phyloP scores from a whole-genome alignment of 257 asterid genomes.

The Solanum bulbocastanum region DNA sequence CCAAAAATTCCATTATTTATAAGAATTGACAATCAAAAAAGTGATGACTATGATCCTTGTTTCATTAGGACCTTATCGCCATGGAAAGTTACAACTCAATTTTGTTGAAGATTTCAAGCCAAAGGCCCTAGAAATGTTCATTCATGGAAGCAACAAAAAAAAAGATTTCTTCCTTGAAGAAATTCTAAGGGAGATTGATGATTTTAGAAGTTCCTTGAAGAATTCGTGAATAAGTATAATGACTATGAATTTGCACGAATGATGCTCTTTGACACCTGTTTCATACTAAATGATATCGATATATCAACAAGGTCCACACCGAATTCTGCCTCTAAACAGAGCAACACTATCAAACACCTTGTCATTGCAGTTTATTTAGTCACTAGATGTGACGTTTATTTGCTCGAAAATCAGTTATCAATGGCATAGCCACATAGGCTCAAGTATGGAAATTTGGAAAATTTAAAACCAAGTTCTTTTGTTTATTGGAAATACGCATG shows the following conservation, averaged over 20 bases:
- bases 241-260: constrained; percentile 7
- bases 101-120: constrained; percentile 13
- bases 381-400: background rate
- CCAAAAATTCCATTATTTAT: constrained; percentile 2
- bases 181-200: background rate
- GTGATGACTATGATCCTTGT: constrained; percentile 4
- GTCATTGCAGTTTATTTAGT: background rate
- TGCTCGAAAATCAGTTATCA: background rate
- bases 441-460: background rate
- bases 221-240: background rate
- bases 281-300: background rate
- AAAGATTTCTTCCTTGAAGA: background rate
- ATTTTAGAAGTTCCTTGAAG: constrained; percentile 3
- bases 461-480: no score
- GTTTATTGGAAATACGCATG: no score
- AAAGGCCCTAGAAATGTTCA: background rate
- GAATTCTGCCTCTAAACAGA: background rate
- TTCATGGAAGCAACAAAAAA: background rate
- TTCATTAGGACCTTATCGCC: constrained; percentile 24
- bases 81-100: constrained; percentile 5
- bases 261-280: constrained; percentile 13
- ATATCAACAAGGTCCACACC: background rate
- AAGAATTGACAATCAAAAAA: background rate
- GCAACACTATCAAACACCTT: background rate
- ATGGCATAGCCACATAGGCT: background rate